phyloP scores from a whole-genome alignment of 2,329 filamentous ascomycete genomes.

The Trichoderma asperellum region DNA sequence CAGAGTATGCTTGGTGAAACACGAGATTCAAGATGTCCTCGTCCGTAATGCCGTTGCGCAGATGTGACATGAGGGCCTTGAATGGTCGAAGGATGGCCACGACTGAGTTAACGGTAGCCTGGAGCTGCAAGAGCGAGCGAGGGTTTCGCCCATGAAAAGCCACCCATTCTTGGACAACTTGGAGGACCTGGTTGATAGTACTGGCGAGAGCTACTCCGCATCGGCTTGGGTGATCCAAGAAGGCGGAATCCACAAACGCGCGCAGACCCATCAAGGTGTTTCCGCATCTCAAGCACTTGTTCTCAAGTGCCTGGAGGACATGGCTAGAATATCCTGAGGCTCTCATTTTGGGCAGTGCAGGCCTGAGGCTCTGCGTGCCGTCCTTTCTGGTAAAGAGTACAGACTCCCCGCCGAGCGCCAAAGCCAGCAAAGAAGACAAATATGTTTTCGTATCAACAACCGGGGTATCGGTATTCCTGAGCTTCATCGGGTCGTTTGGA shows the following conservation, averaged over 20 bases:
- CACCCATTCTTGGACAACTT: slow-evolving; percentile 54
- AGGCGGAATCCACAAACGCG: slow-evolving; percentile 52
- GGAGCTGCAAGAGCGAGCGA: slow-evolving; percentile 57
- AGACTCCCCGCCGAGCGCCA: slow-evolving; percentile 73
- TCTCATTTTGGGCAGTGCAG: slow-evolving; percentile 51
- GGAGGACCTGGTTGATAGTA: slow-evolving; percentile 53
- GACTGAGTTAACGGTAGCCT: slow-evolving; percentile 53
- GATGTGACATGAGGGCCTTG: slow-evolving; percentile 52
- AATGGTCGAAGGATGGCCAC: slow-evolving; percentile 57
- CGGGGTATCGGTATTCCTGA: slow-evolving; percentile 45
- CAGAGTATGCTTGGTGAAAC: slow-evolving; percentile 63
- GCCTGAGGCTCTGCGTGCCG: slow-evolving; percentile 56
- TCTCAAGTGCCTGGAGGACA: slow-evolving; percentile 52
- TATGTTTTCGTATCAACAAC: slow-evolving; percentile 56
- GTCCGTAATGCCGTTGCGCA: slow-evolving; percentile 54
- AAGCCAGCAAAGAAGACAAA: slow-evolving; percentile 61
- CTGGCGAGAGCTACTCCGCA: slow-evolving; percentile 58
- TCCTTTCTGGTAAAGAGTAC: slow-evolving; percentile 68
- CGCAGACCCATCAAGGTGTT: slow-evolving; percentile 52
- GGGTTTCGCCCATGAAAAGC: slow-evolving; percentile 48
- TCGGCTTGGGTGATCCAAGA: slow-evolving; percentile 49
- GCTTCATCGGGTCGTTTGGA: slow-evolving; percentile 45
- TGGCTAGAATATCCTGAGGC: slow-evolving; percentile 61
- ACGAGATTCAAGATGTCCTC: slow-evolving; percentile 65
- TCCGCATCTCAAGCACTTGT: slow-evolving; percentile 53